Percentiles rank a stretch among this genome's conserved stretches.
phyloP scores from a whole-genome alignment of 495 filamentous ascomycete genomes.

The Neurospora hispaniola region DNA sequence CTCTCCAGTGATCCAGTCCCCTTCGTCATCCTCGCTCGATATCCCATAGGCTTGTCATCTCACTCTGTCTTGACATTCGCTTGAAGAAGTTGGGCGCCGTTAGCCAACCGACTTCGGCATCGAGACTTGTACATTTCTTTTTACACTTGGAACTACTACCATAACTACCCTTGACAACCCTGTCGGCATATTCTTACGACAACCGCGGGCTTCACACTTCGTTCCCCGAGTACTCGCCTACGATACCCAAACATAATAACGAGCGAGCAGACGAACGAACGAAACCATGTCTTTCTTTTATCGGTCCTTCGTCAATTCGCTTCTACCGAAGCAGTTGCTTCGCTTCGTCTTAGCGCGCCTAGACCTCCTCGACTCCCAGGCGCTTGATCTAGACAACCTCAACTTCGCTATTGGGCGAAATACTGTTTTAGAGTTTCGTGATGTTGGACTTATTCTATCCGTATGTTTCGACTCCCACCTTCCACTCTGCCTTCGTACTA shows the following conservation, averaged over 20 bases:
- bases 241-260: not conserved
- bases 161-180: not conserved
- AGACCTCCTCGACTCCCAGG: constrained; percentile 72
- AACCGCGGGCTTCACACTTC: not conserved
- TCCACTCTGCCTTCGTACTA: not conserved
- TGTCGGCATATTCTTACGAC: not conserved
- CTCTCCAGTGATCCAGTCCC: not conserved
- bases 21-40: not conserved
- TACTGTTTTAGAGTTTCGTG: constrained; percentile 66
- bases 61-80: not conserved
- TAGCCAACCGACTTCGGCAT: not conserved
- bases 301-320: constrained; percentile 50
- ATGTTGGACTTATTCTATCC: constrained; percentile 60
- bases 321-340: constrained; percentile 71
- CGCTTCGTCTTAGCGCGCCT: constrained; percentile 70
- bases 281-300: constrained; percentile 49
- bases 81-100: not conserved
- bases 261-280: not conserved
- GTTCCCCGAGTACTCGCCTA: not conserved
- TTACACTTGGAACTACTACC: not conserved
- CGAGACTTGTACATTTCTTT: not conserved
- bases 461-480: not conserved
- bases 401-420: constrained; percentile 67
- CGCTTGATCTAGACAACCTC: constrained; percentile 66
- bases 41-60: not conserved